Conservation (phyloP, 257 asterid species). For the Knoxia roxburghii region DNA sequence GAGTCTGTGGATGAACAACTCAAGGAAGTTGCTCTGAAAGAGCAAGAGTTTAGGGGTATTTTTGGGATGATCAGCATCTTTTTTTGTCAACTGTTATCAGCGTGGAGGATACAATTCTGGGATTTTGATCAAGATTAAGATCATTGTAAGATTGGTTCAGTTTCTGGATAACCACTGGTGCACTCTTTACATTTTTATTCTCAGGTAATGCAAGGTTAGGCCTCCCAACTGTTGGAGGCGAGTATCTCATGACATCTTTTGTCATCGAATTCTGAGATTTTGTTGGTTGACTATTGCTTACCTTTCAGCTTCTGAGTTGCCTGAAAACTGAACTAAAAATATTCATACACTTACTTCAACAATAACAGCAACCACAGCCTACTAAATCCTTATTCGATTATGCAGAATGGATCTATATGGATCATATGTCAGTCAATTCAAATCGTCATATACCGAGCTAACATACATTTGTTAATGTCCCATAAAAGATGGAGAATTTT, state of each 20-base stretch:
- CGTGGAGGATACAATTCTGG: constrained; percentile 21
- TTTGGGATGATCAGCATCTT: no score
- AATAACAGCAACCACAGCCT: no score
- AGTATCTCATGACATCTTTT: constrained; percentile 31
- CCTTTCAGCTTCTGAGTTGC: constrained; percentile 23
- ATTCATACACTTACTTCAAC: no score
- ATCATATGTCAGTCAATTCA: no score
- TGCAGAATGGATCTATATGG: no score
- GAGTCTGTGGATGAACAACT: constrained; percentile 10
- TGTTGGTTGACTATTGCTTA: constrained; percentile 16
- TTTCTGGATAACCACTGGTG: constrained; percentile 21
- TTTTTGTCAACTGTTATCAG: constrained; percentile 13
- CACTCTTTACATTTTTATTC: constrained; percentile 22
- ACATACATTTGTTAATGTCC: no score
- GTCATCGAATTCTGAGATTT: constrained; percentile 32
- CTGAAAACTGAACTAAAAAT: constrained; percentile 78
- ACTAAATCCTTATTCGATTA: no score
- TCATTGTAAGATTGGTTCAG: constrained; percentile 15
- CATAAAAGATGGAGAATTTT: no score
- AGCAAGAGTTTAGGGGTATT: constrained; percentile 17
- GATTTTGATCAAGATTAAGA: constrained; percentile 15
- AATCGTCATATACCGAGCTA: no score
- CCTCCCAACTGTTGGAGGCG: constrained; percentile 40
- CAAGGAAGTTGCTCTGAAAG: constrained; percentile 3
- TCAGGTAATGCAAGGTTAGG: constrained; percentile 21